Evolutionary conservation across 2,329 filamentous ascomycete genomes (phyloP).

Genomic region (Incumbomyces lentus): DNA sequence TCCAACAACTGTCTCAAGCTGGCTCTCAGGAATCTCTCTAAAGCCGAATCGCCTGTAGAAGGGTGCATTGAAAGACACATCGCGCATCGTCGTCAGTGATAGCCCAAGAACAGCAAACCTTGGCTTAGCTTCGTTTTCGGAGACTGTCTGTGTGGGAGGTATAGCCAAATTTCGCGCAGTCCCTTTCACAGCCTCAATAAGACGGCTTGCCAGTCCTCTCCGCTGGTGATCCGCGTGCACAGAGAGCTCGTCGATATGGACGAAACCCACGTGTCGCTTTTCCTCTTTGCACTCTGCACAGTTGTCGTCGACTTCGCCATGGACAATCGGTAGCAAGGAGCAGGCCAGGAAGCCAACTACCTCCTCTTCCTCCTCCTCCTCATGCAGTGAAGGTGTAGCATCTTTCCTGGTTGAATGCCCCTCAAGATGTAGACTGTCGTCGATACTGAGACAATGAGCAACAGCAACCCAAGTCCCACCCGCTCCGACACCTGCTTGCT

Average conservation of each 20-base stretch:
- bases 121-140: background rate
- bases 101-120: background rate
- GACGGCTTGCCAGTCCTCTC: conserved; percentile 1
- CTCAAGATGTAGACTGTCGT: no score
- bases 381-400: no score
- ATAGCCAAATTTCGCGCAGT: background rate
- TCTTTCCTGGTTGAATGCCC: no score
- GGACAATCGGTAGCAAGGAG: background rate
- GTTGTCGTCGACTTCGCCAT: no score
- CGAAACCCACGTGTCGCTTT: background rate
- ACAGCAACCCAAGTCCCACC: conserved; percentile 8
- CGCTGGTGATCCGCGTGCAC: conserved; percentile 7
- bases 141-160: background rate
- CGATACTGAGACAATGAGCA: background rate
- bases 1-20: conserved; percentile 7
- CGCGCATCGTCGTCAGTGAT: conserved; percentile 8
- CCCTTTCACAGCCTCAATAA: conserved; percentile 1
- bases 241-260: conserved; percentile 9
- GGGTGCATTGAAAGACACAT: conserved; percentile 10
- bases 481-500: background rate
- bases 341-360: conserved; percentile 8
- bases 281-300: background rate
- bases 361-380: background rate
- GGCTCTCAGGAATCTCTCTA: background rate
- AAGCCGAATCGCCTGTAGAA: conserved; percentile 9